These are phyloP conservation scores for Leccinum fallax DNA, from an alignment of 1,284 basidiomycete genomes.

Conservation along the genomic window DNA sequence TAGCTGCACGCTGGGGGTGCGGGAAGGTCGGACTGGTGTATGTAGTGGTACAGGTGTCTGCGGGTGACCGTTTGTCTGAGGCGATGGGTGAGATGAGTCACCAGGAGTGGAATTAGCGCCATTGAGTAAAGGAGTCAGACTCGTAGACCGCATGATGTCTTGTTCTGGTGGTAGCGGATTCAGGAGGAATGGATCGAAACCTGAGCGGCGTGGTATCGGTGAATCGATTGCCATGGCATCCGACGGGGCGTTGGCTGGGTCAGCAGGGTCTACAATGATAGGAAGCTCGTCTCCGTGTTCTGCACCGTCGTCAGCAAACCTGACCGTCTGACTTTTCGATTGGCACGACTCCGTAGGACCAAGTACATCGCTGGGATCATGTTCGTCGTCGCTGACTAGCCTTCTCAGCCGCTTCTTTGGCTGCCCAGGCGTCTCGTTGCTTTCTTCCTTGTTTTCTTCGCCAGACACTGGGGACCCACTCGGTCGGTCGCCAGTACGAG, in stretches of 20 bases:
- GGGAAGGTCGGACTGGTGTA: background rate
- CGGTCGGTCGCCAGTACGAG: constrained; percentile 59
- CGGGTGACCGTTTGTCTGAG: constrained; percentile 14
- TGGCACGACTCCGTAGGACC: constrained; percentile 36
- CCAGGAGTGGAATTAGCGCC: constrained; percentile 16
- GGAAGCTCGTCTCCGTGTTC: constrained; percentile 24
- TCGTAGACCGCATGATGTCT: constrained; percentile 27
- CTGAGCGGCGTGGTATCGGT: constrained; percentile 36
- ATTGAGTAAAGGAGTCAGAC: constrained; percentile 31
- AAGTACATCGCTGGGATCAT: constrained; percentile 49
- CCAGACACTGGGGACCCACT: constrained; percentile 58
- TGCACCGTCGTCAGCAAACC: constrained; percentile 41
- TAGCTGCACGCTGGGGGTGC: constrained; percentile 12
- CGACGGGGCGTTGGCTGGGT: constrained; percentile 4
- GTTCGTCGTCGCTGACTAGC: constrained; percentile 48
- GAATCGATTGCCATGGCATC: constrained; percentile 39
- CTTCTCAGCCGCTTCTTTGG: constrained; percentile 58
- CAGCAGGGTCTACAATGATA: constrained; percentile 8
- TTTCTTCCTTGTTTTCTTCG: constrained; percentile 45
- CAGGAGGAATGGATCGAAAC: constrained; percentile 59
- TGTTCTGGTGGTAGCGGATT: constrained; percentile 51
- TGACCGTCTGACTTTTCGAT: constrained; percentile 41
- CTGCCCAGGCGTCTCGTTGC: constrained; percentile 36
- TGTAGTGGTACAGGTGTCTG: constrained; percentile 19
- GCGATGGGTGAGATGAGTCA: constrained; percentile 2